phyloP scores from a whole-genome alignment of 129 eudicot genomes.

The Erigeron canadensis region DNA sequence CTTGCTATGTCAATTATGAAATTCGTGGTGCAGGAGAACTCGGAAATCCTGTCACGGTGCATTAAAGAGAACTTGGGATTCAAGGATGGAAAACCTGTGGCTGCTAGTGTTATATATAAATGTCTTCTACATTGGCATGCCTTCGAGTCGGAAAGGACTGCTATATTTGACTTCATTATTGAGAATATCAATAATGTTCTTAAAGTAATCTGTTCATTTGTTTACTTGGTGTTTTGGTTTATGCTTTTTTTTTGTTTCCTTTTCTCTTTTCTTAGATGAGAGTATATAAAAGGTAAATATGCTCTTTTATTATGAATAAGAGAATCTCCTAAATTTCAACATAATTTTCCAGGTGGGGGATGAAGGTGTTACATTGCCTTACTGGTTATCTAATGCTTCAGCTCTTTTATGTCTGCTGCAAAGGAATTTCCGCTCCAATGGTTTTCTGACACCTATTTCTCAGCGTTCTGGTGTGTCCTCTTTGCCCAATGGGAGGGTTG shows the following conservation, averaged over 20 bases:
- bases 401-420: slow-evolving; percentile 92
- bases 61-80: slow-evolving; percentile 86
- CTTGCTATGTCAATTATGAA: not conserved
- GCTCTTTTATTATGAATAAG: no score
- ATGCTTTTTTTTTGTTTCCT: slow-evolving; percentile 5
- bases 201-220: slow-evolving; percentile 46
- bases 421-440: slow-evolving; percentile 82
- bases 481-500: slow-evolving; percentile 69
- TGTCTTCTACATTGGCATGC: slow-evolving; percentile 96
- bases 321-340: not conserved
- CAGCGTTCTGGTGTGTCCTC: slow-evolving; percentile 71
- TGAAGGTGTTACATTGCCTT: slow-evolving; percentile 70
- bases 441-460: slow-evolving; percentile 72
- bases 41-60: slow-evolving; percentile 72
- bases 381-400: slow-evolving; percentile 66
- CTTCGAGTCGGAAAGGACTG: slow-evolving; percentile 94
- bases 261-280: not conserved
- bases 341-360: slow-evolving; percentile 66
- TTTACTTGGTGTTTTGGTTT: not conserved
- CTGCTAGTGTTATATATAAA: slow-evolving; percentile 90
- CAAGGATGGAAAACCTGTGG: slow-evolving; percentile 89
- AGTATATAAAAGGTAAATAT: no score
- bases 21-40: slow-evolving; percentile 55
- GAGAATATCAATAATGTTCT: slow-evolving; percentile 77
- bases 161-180: slow-evolving; percentile 88